Percentiles rank a stretch among this genome's conserved stretches.
These are phyloP conservation scores for Phytophthora litchii DNA, from an alignment of 352 stramenopile species.

Conservation along the genomic window DNA sequence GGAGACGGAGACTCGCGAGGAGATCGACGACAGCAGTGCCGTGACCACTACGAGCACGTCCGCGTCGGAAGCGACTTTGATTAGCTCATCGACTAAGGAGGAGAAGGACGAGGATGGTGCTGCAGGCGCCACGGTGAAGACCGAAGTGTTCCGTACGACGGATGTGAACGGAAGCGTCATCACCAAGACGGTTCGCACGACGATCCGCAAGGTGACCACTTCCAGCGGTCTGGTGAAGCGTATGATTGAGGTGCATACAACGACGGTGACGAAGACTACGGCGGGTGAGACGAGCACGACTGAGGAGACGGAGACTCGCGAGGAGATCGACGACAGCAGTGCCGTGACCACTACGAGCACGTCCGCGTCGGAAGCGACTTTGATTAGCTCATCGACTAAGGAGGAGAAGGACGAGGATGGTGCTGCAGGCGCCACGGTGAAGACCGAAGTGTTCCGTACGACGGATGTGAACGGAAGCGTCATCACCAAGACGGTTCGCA, in stretches of 20 bases:
- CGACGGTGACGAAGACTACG: slow-evolving; percentile 17
- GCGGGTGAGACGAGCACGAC: slow-evolving; percentile 23
- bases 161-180: slow-evolving; percentile 20
- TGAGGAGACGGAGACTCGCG: slow-evolving; percentile 23
- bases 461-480: slow-evolving; percentile 27
- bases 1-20: too few species aligned
- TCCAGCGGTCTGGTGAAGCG: slow-evolving; percentile 21
- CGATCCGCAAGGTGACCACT: slow-evolving; percentile 26
- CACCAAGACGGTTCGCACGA: slow-evolving; percentile 30
- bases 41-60: background rate
- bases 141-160: slow-evolving; percentile 16
- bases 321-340: slow-evolving; percentile 21
- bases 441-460: slow-evolving; percentile 34
- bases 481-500: slow-evolving; percentile 39
- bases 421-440: slow-evolving; percentile 21
- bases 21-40: too few species aligned
- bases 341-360: slow-evolving; percentile 2
- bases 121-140: slow-evolving; percentile 8
- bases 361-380: slow-evolving; percentile 20
- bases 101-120: slow-evolving; percentile 22
- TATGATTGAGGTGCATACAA: slow-evolving; percentile 29
- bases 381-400: slow-evolving; percentile 25
- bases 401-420: slow-evolving; percentile 29
- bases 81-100: slow-evolving; percentile 21
- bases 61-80: slow-evolving; percentile 18